Percentiles rank a stretch among this genome's conserved stretches.
Evolutionary conservation across 2,329 filamentous ascomycete genomes (phyloP).

Genomic region (Pseudogymnoascus sp.): DNA sequence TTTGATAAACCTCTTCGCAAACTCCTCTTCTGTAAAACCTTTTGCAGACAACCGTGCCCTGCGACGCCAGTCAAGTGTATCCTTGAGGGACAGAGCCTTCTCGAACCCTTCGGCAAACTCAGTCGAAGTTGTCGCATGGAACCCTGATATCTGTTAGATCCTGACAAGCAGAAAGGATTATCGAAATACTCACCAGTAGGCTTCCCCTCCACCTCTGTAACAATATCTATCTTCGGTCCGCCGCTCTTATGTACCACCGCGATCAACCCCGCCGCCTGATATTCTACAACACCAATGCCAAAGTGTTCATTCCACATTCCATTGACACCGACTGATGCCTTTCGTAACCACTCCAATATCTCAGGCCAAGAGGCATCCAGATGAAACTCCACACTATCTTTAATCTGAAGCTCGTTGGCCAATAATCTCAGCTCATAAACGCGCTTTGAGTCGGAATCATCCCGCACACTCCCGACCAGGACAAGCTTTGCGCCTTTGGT

Average conservation of each 20-base stretch:
- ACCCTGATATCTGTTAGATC: conserved; percentile 46
- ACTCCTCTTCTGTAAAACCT: conserved; percentile 83
- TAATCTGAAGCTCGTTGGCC: conserved; percentile 78
- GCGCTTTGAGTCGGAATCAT: conserved; percentile 68
- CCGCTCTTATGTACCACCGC: conserved; percentile 90
- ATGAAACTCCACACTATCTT: conserved; percentile 77
- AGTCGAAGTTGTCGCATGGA: conserved; percentile 69
- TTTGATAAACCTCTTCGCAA: conserved; percentile 68
- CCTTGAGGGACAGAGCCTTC: conserved; percentile 57
- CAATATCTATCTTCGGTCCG: conserved; percentile 89
- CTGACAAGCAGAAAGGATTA: not conserved
- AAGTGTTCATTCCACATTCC: conserved; percentile 99
- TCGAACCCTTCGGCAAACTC: conserved; percentile 79
- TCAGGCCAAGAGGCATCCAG: conserved; percentile 85
- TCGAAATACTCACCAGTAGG: conserved; percentile 56
- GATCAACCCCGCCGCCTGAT: conserved; percentile 89
- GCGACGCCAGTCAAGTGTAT: conserved; percentile 66
- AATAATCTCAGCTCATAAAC: conserved; percentile 85
- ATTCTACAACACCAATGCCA: conserved; percentile 96
- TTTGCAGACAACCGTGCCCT: conserved; percentile 71
- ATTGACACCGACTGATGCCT: conserved; percentile 80
- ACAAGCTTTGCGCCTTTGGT: conserved; percentile 59
- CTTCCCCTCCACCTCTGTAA: conserved; percentile 68
- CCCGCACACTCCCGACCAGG: conserved; percentile 86
- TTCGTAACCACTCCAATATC: conserved; percentile 71